These are phyloP conservation scores for Populus deltoides DNA, from an alignment of 345 rosid genomes.

Conservation along the genomic window DNA sequence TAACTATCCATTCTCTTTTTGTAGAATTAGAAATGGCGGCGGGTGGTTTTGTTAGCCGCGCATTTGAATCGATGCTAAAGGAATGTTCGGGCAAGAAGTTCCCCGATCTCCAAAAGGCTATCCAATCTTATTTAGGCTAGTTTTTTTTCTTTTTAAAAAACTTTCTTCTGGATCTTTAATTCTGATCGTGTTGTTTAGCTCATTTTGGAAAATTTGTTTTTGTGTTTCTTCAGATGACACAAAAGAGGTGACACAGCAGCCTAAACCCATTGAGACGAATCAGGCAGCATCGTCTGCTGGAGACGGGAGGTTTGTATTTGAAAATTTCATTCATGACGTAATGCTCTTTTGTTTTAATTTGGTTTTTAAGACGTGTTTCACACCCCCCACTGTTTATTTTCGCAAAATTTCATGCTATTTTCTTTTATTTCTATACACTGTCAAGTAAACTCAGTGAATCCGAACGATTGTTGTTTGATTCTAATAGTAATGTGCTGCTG, in stretches of 20 bases:
- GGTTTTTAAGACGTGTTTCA: not conserved
- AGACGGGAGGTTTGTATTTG: conserved; percentile 59
- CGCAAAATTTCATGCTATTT: not conserved
- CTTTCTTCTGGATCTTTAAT: not conserved
- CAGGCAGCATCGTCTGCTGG: conserved; percentile 42
- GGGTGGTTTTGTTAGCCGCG: conserved; percentile 88
- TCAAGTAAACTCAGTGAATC: not conserved
- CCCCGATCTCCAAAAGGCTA: conserved; percentile 83
- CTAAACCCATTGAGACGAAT: conserved; percentile 28
- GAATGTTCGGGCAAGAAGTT: conserved; percentile 79
- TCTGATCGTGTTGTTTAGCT: not conserved
- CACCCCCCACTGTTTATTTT: not conserved
- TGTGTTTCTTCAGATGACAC: conserved; percentile 45
- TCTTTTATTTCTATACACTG: too few species aligned
- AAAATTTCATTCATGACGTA: conserved; percentile 12
- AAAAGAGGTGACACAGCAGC: conserved; percentile 45
- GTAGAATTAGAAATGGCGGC: conserved; percentile 51
- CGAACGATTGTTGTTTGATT: not conserved
- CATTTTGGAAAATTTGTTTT: not conserved
- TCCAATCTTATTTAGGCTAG: conserved; percentile 73
- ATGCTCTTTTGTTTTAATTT: not conserved
- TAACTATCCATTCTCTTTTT: not conserved
- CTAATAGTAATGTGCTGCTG: too few species aligned
- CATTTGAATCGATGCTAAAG: conserved; percentile 93
- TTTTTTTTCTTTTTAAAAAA: not conserved